These are phyloP conservation scores for Flaveria brownii DNA, from an alignment of 129 eudicot genomes.

Conservation along the genomic window DNA sequence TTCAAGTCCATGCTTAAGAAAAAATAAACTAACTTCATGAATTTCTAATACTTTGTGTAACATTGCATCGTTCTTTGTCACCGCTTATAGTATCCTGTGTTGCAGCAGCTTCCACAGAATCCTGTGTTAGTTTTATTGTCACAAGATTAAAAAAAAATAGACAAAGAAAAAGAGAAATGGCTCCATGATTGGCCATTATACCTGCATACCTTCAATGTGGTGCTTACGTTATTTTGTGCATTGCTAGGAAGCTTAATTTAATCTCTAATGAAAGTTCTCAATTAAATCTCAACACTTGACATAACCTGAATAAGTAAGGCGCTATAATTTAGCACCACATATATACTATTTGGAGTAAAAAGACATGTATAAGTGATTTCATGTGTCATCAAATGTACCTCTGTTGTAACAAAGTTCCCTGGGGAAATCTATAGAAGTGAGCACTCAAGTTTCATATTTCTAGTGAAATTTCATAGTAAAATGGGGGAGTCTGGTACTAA, in stretches of 20 bases:
- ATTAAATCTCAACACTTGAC: conserved; percentile 91
- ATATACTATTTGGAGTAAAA: background rate
- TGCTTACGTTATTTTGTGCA: conserved; percentile 90
- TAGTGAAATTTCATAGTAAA: too few relatives aligned
- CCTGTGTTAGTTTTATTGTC: conserved; percentile 40
- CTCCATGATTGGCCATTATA: conserved; percentile 1
- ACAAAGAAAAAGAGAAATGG: background rate
- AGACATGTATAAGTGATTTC: conserved; percentile 6
- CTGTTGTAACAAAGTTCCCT: conserved; percentile 3
- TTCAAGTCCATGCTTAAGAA: too few relatives aligned
- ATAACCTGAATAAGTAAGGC: conserved; percentile 55
- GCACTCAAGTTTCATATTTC: too few relatives aligned
- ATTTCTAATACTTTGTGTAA: too few relatives aligned
- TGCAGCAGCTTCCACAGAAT: conserved; percentile 91
- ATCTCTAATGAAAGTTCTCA: conserved; percentile 70
- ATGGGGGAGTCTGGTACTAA: too few relatives aligned
- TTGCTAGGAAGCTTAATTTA: conserved; percentile 96
- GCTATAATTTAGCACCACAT: conserved; percentile 23
- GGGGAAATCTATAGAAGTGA: too few relatives aligned
- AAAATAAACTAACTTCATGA: too few relatives aligned
- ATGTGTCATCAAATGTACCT: conserved; percentile 51
- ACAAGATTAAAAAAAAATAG: background rate
- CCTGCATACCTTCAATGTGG: conserved; percentile 72
- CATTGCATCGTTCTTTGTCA: conserved; percentile 38
- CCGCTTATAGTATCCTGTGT: conserved; percentile 85